A percentile compares a stretch with the other conserved stretches of the same genome.
Evolutionary conservation across 108 stramenopile species (phyloP).

Genomic region (Discostella stelligeroides): DNA sequence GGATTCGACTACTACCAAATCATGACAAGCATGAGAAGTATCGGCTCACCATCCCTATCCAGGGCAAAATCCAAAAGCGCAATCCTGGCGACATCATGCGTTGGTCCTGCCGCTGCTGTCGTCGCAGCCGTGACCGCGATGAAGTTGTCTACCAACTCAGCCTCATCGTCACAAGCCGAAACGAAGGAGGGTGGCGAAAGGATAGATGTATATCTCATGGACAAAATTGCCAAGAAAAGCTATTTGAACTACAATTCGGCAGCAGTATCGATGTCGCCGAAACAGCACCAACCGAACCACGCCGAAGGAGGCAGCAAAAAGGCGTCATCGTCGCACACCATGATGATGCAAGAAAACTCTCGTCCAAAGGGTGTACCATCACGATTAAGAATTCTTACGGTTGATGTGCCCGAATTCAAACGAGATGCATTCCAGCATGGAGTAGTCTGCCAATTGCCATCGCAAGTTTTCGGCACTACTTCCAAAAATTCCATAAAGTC

Average conservation of each 20-base stretch:
- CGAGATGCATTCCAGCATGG: constrained; percentile 45
- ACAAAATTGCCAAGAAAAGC: constrained; percentile 65
- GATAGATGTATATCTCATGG: constrained; percentile 67
- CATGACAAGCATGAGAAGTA: too few species aligned
- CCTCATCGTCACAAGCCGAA: constrained; percentile 13
- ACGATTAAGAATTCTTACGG: constrained; percentile 58
- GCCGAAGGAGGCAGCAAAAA: not conserved
- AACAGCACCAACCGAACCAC: not conserved
- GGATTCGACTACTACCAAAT: too few species aligned
- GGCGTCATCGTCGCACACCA: too few species aligned
- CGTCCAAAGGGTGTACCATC: constrained; percentile 64
- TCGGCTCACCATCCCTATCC: not conserved
- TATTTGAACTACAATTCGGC: constrained; percentile 49
- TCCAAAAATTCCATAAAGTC: not conserved
- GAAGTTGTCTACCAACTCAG: not conserved
- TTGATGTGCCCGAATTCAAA: constrained; percentile 73
- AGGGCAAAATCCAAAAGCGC: constrained; percentile 58
- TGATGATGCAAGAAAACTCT: constrained; percentile 2
- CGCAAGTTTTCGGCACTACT: constrained; percentile 23
- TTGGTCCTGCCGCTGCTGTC: constrained; percentile 5
- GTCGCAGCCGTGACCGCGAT: not conserved
- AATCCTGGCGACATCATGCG: not conserved
- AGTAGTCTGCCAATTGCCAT: constrained; percentile 25
- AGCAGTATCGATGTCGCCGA: not conserved
- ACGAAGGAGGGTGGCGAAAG: constrained; percentile 1